These are phyloP conservation scores for Pachyrhizus erosus DNA, from an alignment of 306 rosid species.

Conservation along the genomic window DNA sequence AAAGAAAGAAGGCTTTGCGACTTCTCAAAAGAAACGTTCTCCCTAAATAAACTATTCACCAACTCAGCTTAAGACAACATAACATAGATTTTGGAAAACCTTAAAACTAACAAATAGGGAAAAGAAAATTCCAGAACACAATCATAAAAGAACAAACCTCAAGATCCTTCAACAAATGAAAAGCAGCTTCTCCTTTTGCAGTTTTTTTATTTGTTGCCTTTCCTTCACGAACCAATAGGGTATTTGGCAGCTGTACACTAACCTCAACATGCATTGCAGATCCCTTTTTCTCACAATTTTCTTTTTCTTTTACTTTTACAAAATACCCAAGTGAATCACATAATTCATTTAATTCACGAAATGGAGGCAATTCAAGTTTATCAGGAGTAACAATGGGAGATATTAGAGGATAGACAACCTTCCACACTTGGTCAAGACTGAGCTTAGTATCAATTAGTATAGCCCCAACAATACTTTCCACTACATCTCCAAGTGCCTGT, in stretches of 20 bases:
- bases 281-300: constrained; percentile 62
- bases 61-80: neutral
- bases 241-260: constrained; percentile 71
- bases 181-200: constrained; percentile 91
- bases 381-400: constrained; percentile 98
- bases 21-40: neutral
- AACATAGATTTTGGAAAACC: neutral
- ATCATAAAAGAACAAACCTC: constrained; percentile 63
- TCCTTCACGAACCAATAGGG: constrained; percentile 62
- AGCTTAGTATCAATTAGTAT: constrained; percentile 84
- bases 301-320: constrained; percentile 70
- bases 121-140: constrained; percentile 7
- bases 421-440: constrained; percentile 81
- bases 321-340: constrained; percentile 81
- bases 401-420: constrained; percentile 72
- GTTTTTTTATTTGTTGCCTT: constrained; percentile 57
- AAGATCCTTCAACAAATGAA: constrained; percentile 66
- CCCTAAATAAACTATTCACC: neutral
- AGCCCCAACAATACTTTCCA: constrained; percentile 97
- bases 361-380: constrained; percentile 82
- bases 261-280: constrained; percentile 57
- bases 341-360: constrained; percentile 70
- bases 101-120: constrained; percentile 1
- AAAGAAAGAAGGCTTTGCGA: neutral
- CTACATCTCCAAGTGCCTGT: constrained; percentile 93